Conservation (phyloP, 78 protist species). For the Paulinella micropora region DNA sequence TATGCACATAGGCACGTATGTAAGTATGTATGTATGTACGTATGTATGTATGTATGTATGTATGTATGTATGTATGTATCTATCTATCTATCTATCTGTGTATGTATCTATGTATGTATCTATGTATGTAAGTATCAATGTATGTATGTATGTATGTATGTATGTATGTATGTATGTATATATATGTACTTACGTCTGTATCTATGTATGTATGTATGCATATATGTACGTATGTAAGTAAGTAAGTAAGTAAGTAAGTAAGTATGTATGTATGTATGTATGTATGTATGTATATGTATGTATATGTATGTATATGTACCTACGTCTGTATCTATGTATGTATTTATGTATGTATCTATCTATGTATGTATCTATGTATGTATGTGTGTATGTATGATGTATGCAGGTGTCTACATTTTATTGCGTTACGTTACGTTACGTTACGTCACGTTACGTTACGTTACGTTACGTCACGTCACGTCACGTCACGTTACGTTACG, state of each 20-base stretch:
- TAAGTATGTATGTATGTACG: not conserved
- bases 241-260: not conserved
- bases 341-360: not conserved
- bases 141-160: not conserved
- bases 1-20: not conserved
- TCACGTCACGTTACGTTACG: too few species aligned
- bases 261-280: not conserved
- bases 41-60: not conserved
- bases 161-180: not conserved
- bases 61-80: not conserved
- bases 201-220: not conserved
- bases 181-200: not conserved
- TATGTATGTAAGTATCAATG: not conserved
- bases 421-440: too few species aligned
- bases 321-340: not conserved
- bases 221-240: not conserved
- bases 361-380: not conserved
- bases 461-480: too few species aligned
- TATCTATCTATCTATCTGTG: not conserved
- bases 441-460: too few species aligned
- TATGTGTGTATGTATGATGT: not conserved
- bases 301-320: not conserved
- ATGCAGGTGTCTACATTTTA: not conserved
- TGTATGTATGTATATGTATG: not conserved
- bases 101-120: not conserved